phyloP scores from a whole-genome alignment of 2,329 filamentous ascomycete genomes.

The Curvularia sp. region DNA sequence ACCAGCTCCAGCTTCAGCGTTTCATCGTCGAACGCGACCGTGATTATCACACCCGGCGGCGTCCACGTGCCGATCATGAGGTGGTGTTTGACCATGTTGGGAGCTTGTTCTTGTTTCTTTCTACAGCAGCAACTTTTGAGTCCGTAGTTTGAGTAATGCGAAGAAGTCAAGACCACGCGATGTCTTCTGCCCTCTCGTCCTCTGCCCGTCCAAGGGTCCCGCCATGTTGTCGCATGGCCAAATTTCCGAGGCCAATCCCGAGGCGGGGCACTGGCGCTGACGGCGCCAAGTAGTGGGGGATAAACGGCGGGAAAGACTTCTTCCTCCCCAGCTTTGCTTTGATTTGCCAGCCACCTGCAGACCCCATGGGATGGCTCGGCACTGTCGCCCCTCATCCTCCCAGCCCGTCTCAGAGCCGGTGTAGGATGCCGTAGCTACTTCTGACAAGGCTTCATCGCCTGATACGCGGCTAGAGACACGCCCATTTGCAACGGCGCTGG shows the following conservation, averaged over 20 bases:
- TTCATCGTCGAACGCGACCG: conserved; percentile 86
- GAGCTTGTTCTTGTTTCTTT: conserved; percentile 6
- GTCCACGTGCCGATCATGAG: conserved; percentile 94
- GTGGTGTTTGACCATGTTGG: conserved; percentile 76
- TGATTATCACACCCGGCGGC: conserved; percentile 87
- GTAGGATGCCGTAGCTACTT: conserved; percentile 26
- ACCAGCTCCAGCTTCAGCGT: conserved; percentile 75
- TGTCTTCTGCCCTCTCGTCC: not conserved
- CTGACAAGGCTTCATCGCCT: conserved; percentile 24
- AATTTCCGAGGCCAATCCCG: conserved; percentile 23
- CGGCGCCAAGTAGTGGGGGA: conserved; percentile 17
- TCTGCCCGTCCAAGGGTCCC: conserved; percentile 6
- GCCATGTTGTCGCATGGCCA: conserved; percentile 23
- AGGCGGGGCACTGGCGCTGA: conserved; percentile 33
- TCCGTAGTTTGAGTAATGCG: not conserved
- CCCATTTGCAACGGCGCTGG: conserved; percentile 30
- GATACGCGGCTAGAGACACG: conserved; percentile 35
- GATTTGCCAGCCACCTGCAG: conserved; percentile 64
- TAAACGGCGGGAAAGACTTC: conserved; percentile 37
- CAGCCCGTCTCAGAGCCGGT: conserved; percentile 25
- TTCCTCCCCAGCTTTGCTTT: conserved; percentile 34
- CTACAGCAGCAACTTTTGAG: not conserved
- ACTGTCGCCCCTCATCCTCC: conserved; percentile 21
- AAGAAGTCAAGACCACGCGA: not conserved
- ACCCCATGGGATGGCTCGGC: conserved; percentile 37